Base-by-base conservation (phyloP, 441 rosid genomes). In the Populus hybrid region DNA sequence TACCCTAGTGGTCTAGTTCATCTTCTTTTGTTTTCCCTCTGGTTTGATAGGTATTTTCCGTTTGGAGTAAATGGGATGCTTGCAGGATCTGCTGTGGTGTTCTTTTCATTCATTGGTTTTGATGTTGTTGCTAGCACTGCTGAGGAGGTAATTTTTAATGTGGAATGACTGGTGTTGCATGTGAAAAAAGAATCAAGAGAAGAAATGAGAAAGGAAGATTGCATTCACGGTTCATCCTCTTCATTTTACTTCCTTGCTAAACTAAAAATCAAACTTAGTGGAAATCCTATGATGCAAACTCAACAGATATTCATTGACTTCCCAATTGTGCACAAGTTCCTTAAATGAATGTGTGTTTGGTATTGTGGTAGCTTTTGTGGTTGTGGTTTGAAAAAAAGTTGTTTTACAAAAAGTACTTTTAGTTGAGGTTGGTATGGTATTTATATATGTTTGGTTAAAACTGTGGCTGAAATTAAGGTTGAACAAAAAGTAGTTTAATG, bases 71-170 rank as follows among this genome's bases (percentile, higher is more conserved):
- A 91, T 66, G 98, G 98, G 50, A 90, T 94, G 90, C 95, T 92
- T 77, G 92, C 95, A 12, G 98, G 97, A 78, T 88, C 98, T 79
- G 98, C 89, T 10, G 78, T 89, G 10, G 97, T 92, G 65, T 94
- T 94, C 87, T 94, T 94, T 82, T 91, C 98, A 24, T 94, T 85
- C 84, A 92, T 92, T 79, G 98, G 98, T 72, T 94, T 94, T 76
- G 98, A 94, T 86, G 88, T 91, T 23, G 95, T 93, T 24, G 87
- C 95, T 79, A 90, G 93, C 85, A 90, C 98, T 0, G 98, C 98
- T 36, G 98, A 94, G 75, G 98, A 93, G 94, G 98, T 92, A 83
- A 73, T 42, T 69, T 72, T 71, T 72, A 71, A 35, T 38, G 23
- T 67, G 59, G n/a, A 32, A 12, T 46, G 24, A 72, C 21, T 67